Evolutionary conservation across 116 monocot species (phyloP).

Genomic region (Papilionanthe hybrid): DNA sequence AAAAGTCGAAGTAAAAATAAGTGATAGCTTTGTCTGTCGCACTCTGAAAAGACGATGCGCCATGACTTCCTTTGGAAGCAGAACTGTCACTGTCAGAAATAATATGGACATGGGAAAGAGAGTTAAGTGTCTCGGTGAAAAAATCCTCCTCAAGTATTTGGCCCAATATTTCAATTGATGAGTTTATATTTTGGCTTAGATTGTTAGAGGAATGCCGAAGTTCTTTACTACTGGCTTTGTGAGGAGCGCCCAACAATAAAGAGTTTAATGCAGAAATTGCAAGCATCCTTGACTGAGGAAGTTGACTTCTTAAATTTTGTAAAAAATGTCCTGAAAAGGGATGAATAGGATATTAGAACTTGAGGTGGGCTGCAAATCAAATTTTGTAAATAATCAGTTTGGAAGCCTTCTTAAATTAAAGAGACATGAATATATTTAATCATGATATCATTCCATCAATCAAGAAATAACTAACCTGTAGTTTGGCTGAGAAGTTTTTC

Average conservation of each 20-base stretch:
- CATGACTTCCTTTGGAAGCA: conserved; percentile 53
- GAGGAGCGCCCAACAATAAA: conserved; percentile 56
- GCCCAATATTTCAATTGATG: conserved; percentile 29
- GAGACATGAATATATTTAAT: neutral
- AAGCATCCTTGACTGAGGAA: conserved; percentile 96
- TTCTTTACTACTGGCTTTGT: conserved; percentile 33
- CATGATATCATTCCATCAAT: conserved; percentile 1
- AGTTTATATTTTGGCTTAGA: conserved; percentile 21
- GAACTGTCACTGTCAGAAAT: conserved; percentile 65
- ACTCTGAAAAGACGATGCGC: conserved; percentile 70
- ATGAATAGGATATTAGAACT: conserved; percentile 9
- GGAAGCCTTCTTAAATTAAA: neutral
- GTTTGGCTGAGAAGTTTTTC: conserved; percentile 53
- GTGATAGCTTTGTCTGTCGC: conserved; percentile 79
- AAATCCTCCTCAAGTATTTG: conserved; percentile 68
- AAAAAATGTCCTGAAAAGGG: conserved; percentile 70
- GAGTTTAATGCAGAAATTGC: conserved; percentile 90
- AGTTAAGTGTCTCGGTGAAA: conserved; percentile 59
- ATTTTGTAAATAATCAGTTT: neutral
- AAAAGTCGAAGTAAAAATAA: conserved; percentile 95
- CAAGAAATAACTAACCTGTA: conserved; percentile 44
- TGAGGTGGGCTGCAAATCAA: neutral
- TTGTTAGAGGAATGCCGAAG: conserved; percentile 12
- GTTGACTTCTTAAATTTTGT: conserved; percentile 77
- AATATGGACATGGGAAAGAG: conserved; percentile 91